A percentile compares a stretch with the other conserved stretches of the same genome.
Conservation (phyloP, 2,329 filamentous ascomycete genomes). For the Fusarium papillatum region DNA sequence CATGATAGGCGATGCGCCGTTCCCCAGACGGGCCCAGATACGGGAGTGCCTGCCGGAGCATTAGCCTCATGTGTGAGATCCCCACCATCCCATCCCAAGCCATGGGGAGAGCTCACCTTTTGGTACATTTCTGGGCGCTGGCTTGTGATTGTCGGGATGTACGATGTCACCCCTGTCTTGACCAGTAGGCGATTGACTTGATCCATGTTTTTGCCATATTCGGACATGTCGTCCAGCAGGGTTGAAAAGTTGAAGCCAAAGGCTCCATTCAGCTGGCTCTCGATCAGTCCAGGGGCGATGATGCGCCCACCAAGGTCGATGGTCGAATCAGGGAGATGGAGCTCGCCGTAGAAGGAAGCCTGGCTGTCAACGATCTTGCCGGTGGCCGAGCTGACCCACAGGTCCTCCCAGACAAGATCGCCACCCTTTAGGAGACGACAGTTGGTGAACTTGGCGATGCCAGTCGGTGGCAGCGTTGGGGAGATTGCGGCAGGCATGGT, state of each 20-base stretch:
- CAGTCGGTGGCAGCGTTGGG: constrained; percentile 55
- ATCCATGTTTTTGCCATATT: constrained; percentile 80
- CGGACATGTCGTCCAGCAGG: constrained; percentile 75
- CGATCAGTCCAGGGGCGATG: constrained; percentile 87
- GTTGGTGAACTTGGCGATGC: constrained; percentile 91
- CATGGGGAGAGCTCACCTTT: constrained; percentile 60
- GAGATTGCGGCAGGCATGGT: constrained; percentile 64
- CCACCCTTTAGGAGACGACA: constrained; percentile 81
- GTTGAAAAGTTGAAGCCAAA: constrained; percentile 95
- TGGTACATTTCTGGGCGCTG: constrained; percentile 87
- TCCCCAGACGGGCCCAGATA: constrained; percentile 80
- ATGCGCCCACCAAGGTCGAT: constrained; percentile 88
- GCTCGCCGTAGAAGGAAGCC: constrained; percentile 76
- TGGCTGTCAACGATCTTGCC: constrained; percentile 86
- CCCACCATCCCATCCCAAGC: constrained; percentile 24
- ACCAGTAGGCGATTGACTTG: constrained; percentile 80
- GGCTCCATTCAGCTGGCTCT: constrained; percentile 92
- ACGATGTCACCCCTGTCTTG: constrained; percentile 87
- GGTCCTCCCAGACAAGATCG: constrained; percentile 78
- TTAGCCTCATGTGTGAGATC: constrained; percentile 40
- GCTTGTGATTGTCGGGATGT: constrained; percentile 88
- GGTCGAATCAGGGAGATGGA: constrained; percentile 77
- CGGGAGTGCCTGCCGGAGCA: constrained; percentile 70
- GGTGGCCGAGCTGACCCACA: constrained; percentile 88
- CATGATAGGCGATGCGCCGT: constrained; percentile 71